A percentile compares a stretch with the other conserved stretches of the same genome.
phyloP scores from a whole-genome alignment of 495 filamentous ascomycete species.

The Pseudomonodictys pantanalensis region DNA sequence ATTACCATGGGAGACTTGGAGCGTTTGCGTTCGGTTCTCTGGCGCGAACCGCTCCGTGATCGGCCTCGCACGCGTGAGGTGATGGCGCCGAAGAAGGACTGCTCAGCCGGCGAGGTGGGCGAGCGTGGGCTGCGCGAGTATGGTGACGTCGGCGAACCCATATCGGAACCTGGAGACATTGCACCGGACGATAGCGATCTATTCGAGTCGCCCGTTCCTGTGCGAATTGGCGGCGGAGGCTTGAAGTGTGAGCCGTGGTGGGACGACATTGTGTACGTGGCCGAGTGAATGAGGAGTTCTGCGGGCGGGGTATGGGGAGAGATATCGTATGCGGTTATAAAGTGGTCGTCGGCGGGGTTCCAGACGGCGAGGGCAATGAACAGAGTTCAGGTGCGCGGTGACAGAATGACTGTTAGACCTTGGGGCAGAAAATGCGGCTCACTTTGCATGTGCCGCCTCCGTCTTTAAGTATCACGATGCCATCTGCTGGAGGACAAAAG shows the following conservation, averaged over 20 bases:
- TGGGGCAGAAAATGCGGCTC: slow-evolving; percentile 31
- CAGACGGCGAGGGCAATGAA: too few relatives aligned
- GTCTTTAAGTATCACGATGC: slow-evolving; percentile 13
- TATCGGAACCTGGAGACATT: slow-evolving; percentile 18
- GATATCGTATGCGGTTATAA: too few relatives aligned
- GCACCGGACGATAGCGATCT: slow-evolving; percentile 13
- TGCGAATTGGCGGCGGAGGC: slow-evolving; percentile 28
- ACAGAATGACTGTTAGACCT: too few relatives aligned
- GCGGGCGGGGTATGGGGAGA: slow-evolving; percentile 17
- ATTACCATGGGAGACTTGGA: slow-evolving; percentile 31
- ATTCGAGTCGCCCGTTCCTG: slow-evolving; percentile 13
- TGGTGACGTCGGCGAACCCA: slow-evolving; percentile 23
- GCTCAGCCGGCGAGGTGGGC: slow-evolving; percentile 22
- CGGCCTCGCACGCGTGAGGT: slow-evolving; percentile 24
- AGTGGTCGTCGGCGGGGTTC: too few relatives aligned
- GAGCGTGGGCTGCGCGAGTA: slow-evolving; percentile 17
- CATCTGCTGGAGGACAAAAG: slow-evolving; percentile 1
- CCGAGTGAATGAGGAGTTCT: neutral
- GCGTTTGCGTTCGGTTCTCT: slow-evolving; percentile 13
- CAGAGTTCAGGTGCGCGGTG: too few relatives aligned
- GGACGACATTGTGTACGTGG: slow-evolving; percentile 15
- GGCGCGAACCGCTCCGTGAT: slow-evolving; percentile 21
- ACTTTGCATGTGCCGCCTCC: slow-evolving; percentile 9
- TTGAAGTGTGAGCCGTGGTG: slow-evolving; percentile 12
- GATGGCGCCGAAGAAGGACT: slow-evolving; percentile 32